phyloP scores from a whole-genome alignment of 2,329 filamentous ascomycete species.

The Cladosporium oxysporum region DNA sequence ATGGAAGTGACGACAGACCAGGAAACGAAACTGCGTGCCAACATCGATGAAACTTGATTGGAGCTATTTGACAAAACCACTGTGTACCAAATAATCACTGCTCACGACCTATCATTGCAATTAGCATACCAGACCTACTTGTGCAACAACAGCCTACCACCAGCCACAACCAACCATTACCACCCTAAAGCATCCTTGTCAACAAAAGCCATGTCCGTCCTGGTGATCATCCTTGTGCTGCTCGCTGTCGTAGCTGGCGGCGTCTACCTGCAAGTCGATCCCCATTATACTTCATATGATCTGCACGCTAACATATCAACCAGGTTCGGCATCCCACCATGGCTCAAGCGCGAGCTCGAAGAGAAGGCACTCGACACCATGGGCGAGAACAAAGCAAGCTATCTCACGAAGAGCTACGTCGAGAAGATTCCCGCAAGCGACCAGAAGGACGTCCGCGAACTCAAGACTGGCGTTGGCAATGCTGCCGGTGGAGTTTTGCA shows the following conservation, averaged over 20 bases:
- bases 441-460: constrained; percentile 35
- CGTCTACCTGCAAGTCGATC: constrained; percentile 41
- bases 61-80: background rate
- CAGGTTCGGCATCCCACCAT: constrained; percentile 49
- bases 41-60: background rate
- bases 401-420: constrained; percentile 36
- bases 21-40: background rate
- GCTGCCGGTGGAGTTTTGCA: constrained; percentile 36
- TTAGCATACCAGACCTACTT: background rate
- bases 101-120: background rate
- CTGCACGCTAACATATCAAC: background rate
- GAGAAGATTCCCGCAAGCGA: constrained; percentile 28
- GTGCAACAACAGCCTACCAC: background rate
- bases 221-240: constrained; percentile 37
- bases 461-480: constrained; percentile 38
- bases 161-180: background rate
- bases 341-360: constrained; percentile 50
- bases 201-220: constrained; percentile 25
- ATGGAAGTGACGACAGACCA: constrained; percentile 7
- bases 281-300: background rate
- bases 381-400: constrained; percentile 52
- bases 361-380: constrained; percentile 51
- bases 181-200: background rate
- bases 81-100: background rate
- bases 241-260: constrained; percentile 41